These are phyloP conservation scores for Lactarius pseudohatsudake DNA, from an alignment of 768 basidiomycete genomes.

Conservation along the genomic window DNA sequence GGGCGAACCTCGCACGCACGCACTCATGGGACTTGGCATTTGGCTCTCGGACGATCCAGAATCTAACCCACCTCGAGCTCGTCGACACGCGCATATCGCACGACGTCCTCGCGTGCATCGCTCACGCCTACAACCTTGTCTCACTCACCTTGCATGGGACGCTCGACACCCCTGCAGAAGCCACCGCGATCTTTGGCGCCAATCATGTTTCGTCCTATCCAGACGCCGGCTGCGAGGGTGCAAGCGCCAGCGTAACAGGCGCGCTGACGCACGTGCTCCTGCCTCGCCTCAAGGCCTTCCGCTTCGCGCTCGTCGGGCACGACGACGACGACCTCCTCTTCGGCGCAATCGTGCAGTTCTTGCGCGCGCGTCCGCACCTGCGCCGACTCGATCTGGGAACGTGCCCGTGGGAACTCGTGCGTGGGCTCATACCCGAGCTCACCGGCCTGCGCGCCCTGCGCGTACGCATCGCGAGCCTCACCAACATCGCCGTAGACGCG, in stretches of 20 bases:
- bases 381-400: constrained; percentile 59
- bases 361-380: constrained; percentile 48
- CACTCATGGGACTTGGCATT: constrained; percentile 71
- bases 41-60: constrained; percentile 59
- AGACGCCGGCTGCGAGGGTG: background rate
- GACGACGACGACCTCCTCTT: constrained; percentile 56
- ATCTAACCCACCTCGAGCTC: constrained; percentile 67
- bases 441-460: constrained; percentile 54
- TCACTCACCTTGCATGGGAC: constrained; percentile 66
- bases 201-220: constrained; percentile 57
- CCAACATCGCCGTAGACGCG: constrained; percentile 37
- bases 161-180: constrained; percentile 57
- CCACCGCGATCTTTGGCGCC: constrained; percentile 57
- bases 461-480: constrained; percentile 54
- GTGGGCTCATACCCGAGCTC: constrained; percentile 51
- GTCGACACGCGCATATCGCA: constrained; percentile 69
- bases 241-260: background rate
- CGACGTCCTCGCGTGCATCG: constrained; percentile 60
- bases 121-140: constrained; percentile 59
- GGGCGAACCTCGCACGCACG: constrained; percentile 63
- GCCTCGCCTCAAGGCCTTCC: constrained; percentile 60
- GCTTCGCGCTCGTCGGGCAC: constrained; percentile 63
- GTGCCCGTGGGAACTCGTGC: constrained; percentile 65
- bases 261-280: constrained; percentile 51
- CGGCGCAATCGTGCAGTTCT: constrained; percentile 53